Evolutionary conservation across 345 rosid species (phyloP), one percentile per base, ranked within the genome.

Genomic region (Gossypioides kirkii): DNA sequence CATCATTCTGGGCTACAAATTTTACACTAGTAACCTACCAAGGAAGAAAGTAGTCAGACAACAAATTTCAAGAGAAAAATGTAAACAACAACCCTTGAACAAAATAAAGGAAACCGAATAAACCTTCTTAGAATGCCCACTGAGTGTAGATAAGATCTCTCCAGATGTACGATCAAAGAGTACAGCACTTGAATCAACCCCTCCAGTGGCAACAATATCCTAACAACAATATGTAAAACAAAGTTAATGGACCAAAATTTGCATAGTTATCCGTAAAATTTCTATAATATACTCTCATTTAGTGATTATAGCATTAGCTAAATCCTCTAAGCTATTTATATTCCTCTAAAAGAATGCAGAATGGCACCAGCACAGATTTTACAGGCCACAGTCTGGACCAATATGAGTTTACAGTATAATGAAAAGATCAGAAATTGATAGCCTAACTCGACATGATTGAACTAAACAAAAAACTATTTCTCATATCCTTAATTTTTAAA

Each of bases 71-170:
- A 69, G 36, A 38, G 8, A 55, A 67, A 8, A 63, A 8, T 7
- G 4, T 20, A 36, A 0, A 46, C 6, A 4, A 49, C 42, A 11
- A 25, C 17, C 13, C 56, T 32, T 25, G 41, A 76, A 42, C 2
- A 49, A 45, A 64, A 56, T 46, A 54, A 63, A 64, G 61, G 47
- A 7, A 60, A 25, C 67, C 49, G 17, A 56, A 41, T 23, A 50
- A 78, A 95, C 99, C 99, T 91, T 95, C 85, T 92, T 92, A 38
- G 98, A 84, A 74, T 96, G 99, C 77, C 99, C 98, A 79, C 89
- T 88, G 50, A 96, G 88, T 5, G 95, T 90, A 60, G 98, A 87
- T 73, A 88, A 49, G 68, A 96, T 87, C 82, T 93, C 89, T 74
- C 99, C 99, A 66, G 98, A 93, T 75, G 89, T 76, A 62, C 91